Evolutionary conservation across 1,139 yeast species (phyloP).

Genomic region (Casaregolazyma lundiana): DNA sequence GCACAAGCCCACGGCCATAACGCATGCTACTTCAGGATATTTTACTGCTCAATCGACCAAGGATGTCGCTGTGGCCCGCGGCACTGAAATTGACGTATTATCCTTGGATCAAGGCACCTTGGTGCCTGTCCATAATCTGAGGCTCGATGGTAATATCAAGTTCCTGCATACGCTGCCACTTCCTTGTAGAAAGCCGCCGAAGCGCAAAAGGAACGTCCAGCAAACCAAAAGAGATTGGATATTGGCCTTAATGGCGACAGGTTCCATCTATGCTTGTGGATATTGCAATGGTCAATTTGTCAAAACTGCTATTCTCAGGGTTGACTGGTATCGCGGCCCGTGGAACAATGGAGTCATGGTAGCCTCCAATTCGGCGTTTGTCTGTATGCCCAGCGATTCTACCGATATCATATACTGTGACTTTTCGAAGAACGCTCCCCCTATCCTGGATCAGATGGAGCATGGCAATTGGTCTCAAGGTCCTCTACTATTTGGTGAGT

Average conservation of each 20-base stretch:
- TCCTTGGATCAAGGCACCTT: conserved; percentile 4
- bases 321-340: too few species aligned
- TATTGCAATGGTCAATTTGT: conserved; percentile 6
- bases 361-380: neutral
- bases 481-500: neutral
- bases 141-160: neutral
- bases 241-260: neutral
- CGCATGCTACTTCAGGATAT: conserved; percentile 1
- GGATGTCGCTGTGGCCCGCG: conserved; percentile 4
- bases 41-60: neutral
- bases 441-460: conserved; percentile 4
- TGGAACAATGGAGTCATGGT: neutral
- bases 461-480: conserved; percentile 3
- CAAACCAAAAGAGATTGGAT: conserved; percentile 3
- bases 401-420: neutral
- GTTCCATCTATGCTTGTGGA: conserved; percentile 3
- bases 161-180: neutral
- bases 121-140: neutral
- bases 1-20: conserved; percentile 2
- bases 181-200: neutral
- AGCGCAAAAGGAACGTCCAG: conserved; percentile 1
- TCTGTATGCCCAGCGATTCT: neutral
- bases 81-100: too few species aligned
- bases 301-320: conserved; percentile 1
- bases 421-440: neutral